Conservation (phyloP, 805 yeast genomes). For the Blastobotrys parvus region DNA sequence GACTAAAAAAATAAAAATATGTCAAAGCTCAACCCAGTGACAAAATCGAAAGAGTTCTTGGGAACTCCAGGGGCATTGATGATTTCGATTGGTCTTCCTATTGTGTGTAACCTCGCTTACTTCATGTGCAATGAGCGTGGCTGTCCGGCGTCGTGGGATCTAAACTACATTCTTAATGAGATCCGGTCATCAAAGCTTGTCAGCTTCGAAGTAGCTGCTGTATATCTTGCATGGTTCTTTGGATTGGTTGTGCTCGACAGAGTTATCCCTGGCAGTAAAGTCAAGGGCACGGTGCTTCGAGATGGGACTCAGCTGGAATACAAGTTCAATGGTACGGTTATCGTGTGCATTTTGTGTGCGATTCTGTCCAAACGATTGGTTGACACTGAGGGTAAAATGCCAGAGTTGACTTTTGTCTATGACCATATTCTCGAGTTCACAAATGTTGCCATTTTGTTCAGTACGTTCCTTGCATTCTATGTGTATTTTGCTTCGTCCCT, state of each 20-base stretch:
- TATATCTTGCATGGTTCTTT: slow-evolving; percentile 66
- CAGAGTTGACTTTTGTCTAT: slow-evolving; percentile 74
- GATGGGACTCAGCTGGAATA: slow-evolving; percentile 67
- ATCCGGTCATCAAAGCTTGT: slow-evolving; percentile 15
- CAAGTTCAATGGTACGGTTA: slow-evolving; percentile 70
- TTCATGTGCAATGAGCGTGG: slow-evolving; percentile 49
- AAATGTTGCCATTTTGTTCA: slow-evolving; percentile 52
- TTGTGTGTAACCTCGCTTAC: slow-evolving; percentile 49
- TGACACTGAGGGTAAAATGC: slow-evolving; percentile 46
- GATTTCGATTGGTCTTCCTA: slow-evolving; percentile 61
- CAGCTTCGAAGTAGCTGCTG: slow-evolving; percentile 43
- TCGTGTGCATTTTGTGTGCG: slow-evolving; percentile 35
- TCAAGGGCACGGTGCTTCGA: slow-evolving; percentile 62
- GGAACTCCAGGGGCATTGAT: slow-evolving; percentile 69
- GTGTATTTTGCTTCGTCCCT: slow-evolving; percentile 64
- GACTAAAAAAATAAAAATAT: no score
- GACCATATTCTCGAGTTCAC: slow-evolving; percentile 59
- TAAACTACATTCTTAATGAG: slow-evolving; percentile 12
- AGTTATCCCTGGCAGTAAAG: slow-evolving; percentile 53
- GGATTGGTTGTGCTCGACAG: slow-evolving; percentile 55
- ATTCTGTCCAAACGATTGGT: slow-evolving; percentile 45
- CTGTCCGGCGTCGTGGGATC: slow-evolving; percentile 22
- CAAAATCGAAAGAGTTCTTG: slow-evolving; percentile 63
- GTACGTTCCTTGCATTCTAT: slow-evolving; percentile 52
- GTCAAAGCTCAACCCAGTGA: slow-evolving; percentile 50